Evolutionary conservation across 768 basidiomycete species (phyloP).

Genomic region (Suillus tomentosus): DNA sequence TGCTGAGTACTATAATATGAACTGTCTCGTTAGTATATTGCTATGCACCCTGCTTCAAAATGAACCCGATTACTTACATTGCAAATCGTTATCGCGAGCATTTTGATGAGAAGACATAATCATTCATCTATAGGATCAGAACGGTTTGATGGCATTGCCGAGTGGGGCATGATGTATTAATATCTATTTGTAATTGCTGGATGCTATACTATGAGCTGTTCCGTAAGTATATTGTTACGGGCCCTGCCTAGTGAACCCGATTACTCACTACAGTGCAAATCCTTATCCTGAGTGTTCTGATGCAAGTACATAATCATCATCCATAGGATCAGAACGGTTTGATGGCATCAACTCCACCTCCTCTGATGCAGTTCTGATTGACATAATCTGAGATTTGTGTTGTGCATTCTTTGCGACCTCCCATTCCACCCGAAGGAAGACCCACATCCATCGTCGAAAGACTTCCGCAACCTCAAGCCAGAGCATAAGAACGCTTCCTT

Average conservation of each 20-base stretch:
- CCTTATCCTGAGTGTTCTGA: not conserved
- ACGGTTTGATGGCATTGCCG: slow-evolving; percentile 8
- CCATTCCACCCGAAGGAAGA: slow-evolving; percentile 97
- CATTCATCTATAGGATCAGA: slow-evolving; percentile 20
- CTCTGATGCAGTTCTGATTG: slow-evolving; percentile 14
- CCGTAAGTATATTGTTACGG: slow-evolving; percentile 6
- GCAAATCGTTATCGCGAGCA: not conserved
- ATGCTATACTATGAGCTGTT: slow-evolving; percentile 2
- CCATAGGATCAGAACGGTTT: slow-evolving; percentile 17
- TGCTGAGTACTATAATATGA: not conserved
- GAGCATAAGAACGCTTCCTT: slow-evolving; percentile 84
- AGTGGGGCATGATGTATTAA: not conserved
- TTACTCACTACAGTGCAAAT: slow-evolving; percentile 19
- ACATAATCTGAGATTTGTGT: slow-evolving; percentile 11
- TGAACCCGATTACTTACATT: slow-evolving; percentile 17
- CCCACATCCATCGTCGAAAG: slow-evolving; percentile 95
- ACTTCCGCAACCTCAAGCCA: slow-evolving; percentile 91
- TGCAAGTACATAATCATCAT: slow-evolving; percentile 22
- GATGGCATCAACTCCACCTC: slow-evolving; percentile 20
- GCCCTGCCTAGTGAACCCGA: slow-evolving; percentile 3
- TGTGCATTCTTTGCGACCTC: slow-evolving; percentile 70
- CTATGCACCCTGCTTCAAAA: slow-evolving; percentile 1
- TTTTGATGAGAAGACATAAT: slow-evolving; percentile 16
- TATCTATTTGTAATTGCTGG: not conserved
- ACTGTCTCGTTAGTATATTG: not conserved